phyloP scores from a whole-genome alignment of 768 basidiomycete genomes.

The Kwoniella bestiolae region DNA sequence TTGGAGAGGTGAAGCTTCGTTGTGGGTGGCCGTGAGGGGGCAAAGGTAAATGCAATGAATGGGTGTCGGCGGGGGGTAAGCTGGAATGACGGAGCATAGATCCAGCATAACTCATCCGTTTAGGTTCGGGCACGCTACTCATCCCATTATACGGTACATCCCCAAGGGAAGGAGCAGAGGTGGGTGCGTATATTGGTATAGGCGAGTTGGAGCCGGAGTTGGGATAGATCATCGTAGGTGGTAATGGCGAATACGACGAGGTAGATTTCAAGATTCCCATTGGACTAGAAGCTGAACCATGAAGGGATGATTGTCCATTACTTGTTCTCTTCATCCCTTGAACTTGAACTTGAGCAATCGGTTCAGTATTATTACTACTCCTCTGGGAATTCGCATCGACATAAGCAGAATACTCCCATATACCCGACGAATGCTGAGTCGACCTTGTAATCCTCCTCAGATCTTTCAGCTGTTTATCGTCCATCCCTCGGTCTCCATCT shows the following conservation, averaged over 20 bases:
- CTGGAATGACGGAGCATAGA: neutral
- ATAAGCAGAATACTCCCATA: conserved; percentile 24
- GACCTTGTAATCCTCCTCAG: conserved; percentile 13
- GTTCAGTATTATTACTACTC: neutral
- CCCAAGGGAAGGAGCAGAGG: neutral
- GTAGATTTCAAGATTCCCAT: neutral
- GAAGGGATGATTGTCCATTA: neutral
- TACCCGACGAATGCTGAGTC: conserved; percentile 11
- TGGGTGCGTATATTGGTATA: neutral
- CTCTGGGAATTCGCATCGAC: conserved; percentile 4
- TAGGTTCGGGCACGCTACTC: conserved; percentile 1
- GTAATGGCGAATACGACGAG: neutral
- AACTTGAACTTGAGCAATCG: neutral
- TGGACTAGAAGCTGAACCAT: neutral
- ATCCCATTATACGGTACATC: neutral
- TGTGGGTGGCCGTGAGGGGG: neutral
- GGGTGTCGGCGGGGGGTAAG: neutral
- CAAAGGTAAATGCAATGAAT: neutral
- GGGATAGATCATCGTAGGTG: conserved; percentile 4
- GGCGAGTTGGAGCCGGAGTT: neutral
- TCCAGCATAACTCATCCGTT: neutral
- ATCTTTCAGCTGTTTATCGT: neutral
- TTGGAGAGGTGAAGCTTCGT: neutral
- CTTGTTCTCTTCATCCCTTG: neutral
- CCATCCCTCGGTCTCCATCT: neutral